Evolutionary conservation across 306 rosid species (phyloP).

Genomic region (Quercus suber): DNA sequence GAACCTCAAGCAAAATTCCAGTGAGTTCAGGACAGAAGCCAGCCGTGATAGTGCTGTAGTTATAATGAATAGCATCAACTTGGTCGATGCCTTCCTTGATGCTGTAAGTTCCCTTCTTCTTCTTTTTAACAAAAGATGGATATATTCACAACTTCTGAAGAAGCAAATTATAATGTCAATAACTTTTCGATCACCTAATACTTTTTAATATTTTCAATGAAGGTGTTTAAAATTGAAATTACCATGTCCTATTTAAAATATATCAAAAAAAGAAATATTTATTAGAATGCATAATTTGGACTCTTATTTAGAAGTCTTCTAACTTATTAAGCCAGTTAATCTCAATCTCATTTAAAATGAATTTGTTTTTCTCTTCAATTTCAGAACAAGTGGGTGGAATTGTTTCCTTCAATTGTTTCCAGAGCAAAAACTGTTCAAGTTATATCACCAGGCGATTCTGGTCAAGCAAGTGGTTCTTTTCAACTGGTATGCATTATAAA

Average conservation of each 20-base stretch:
- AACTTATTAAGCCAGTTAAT: not conserved
- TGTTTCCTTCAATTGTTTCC: slow-evolving; percentile 85
- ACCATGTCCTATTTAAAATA: no score
- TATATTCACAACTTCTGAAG: no score
- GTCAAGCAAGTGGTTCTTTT: slow-evolving; percentile 77
- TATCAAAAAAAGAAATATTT: no score
- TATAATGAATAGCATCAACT: slow-evolving; percentile 91
- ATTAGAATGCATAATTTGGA: no score
- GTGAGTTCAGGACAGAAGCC: slow-evolving; percentile 69
- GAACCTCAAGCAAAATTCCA: slow-evolving; percentile 46
- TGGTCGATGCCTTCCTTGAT: slow-evolving; percentile 89
- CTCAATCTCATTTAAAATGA: not conserved
- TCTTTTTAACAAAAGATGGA: no score
- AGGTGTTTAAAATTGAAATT: no score
- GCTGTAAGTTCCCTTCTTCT: slow-evolving; percentile 43
- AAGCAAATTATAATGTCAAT: no score
- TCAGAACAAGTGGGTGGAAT: slow-evolving; percentile 87
- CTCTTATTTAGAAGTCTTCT: no score
- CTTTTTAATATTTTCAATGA: no score
- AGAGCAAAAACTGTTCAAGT: slow-evolving; percentile 88
- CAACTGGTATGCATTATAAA: slow-evolving; percentile 59
- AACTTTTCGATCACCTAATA: no score
- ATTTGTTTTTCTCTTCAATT: not conserved
- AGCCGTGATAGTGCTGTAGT: slow-evolving; percentile 71
- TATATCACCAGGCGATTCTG: slow-evolving; percentile 70